Evolutionary conservation across 208 protist species (phyloP).

Genomic region (Leishmania gerbilli): DNA sequence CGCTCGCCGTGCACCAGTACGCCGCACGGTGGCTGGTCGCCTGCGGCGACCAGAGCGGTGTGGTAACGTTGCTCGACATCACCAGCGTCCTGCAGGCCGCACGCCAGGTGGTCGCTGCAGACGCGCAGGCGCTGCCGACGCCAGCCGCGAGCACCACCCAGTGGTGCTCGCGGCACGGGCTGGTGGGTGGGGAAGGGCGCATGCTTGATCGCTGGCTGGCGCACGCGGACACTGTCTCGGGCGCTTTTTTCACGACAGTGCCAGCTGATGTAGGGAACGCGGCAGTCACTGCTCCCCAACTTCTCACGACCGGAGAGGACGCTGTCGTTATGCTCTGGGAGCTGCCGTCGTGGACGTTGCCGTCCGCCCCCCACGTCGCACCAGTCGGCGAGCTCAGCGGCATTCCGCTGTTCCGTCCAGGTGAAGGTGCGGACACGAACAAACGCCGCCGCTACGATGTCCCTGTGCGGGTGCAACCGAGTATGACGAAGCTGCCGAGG

Average conservation of each 20-base stretch:
- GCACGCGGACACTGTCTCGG: conserved; percentile 54
- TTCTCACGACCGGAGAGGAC: conserved; percentile 28
- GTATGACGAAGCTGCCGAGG: conserved; percentile 12
- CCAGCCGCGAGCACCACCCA: background rate
- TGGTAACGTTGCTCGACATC: conserved; percentile 65
- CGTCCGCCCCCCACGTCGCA: background rate
- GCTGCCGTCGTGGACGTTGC: conserved; percentile 7
- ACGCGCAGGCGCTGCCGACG: background rate
- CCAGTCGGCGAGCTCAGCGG: background rate
- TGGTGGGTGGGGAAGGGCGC: conserved; percentile 29
- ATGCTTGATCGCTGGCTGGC: conserved; percentile 80
- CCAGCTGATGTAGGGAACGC: background rate
- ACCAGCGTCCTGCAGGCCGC: conserved; percentile 29
- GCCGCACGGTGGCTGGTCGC: conserved; percentile 32
- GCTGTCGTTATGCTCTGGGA: conserved; percentile 15
- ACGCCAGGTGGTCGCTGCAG: conserved; percentile 6
- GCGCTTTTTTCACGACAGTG: conserved; percentile 24
- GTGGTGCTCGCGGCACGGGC: background rate
- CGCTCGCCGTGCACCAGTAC: conserved; percentile 24
- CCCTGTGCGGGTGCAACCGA: conserved; percentile 4
- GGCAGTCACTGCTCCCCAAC: background rate
- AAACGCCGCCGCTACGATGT: background rate
- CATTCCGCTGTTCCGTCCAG: background rate
- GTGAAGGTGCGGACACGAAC: background rate
- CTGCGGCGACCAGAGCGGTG: conserved; percentile 52